These are phyloP conservation scores for Dipsacomyces acuminosporus DNA, from an alignment of 371 early-diverging fungal genomes.

Conservation along the genomic window DNA sequence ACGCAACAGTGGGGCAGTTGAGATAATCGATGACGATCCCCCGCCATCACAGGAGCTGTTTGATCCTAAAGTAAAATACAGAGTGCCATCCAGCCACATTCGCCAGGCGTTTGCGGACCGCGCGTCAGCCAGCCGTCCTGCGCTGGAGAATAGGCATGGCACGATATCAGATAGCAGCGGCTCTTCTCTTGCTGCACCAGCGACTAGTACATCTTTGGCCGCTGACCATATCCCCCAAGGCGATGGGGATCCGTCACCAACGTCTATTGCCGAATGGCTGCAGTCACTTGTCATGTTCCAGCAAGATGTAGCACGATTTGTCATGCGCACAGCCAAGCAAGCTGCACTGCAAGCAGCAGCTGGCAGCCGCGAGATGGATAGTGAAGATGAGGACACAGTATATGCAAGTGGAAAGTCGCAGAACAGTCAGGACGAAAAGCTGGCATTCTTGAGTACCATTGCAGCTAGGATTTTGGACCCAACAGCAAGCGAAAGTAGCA, in stretches of 20 bases:
- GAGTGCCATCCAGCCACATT: slow-evolving; percentile 32
- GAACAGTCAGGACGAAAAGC: slow-evolving; percentile 1
- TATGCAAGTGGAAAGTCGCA: not conserved
- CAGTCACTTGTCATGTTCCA: slow-evolving; percentile 42
- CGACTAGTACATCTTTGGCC: not conserved
- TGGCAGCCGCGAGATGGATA: not conserved
- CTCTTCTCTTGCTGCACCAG: not conserved
- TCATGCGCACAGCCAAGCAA: slow-evolving; percentile 1
- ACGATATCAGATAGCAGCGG: not conserved
- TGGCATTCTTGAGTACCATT: too few species aligned
- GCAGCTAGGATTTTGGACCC: too few species aligned
- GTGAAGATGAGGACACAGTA: not conserved
- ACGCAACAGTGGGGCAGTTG: slow-evolving; percentile 40
- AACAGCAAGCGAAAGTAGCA: too few species aligned
- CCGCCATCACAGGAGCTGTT: slow-evolving; percentile 27
- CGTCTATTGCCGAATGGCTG: slow-evolving; percentile 33
- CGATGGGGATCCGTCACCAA: not conserved
- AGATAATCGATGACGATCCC: slow-evolving; percentile 44
- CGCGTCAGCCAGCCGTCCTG: not conserved
- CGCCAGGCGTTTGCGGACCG: slow-evolving; percentile 14
- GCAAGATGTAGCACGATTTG: slow-evolving; percentile 44
- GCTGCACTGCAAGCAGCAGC: not conserved
- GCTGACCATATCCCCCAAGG: not conserved
- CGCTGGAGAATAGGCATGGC: slow-evolving; percentile 1
- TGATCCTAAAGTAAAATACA: slow-evolving; percentile 45